These are phyloP conservation scores for Arthroderma sp. DNA, from an alignment of 2,329 filamentous ascomycete species.

Conservation along the genomic window DNA sequence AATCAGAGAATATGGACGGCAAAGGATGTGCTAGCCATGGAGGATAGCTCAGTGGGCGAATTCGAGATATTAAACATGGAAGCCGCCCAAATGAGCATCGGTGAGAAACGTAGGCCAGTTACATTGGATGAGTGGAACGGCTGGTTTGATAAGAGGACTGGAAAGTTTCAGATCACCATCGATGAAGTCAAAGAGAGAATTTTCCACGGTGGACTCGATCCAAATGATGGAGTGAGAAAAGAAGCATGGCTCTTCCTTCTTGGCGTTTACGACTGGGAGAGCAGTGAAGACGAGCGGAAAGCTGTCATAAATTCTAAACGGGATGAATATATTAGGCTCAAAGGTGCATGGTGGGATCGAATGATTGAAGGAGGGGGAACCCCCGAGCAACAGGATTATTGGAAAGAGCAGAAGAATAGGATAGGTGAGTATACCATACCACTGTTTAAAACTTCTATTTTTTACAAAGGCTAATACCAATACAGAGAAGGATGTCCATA, in stretches of 20 bases:
- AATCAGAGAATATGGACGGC: constrained; percentile 86
- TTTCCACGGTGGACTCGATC: constrained; percentile 82
- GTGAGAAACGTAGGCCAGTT: constrained; percentile 64
- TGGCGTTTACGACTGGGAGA: constrained; percentile 88
- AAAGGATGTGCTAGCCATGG: constrained; percentile 79
- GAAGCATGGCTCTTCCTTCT: constrained; percentile 93
- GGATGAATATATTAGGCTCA: constrained; percentile 88
- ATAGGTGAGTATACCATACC: constrained; percentile 53
- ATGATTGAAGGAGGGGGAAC: constrained; percentile 71
- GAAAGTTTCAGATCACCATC: constrained; percentile 62
- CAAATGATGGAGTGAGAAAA: constrained; percentile 84
- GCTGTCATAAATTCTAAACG: constrained; percentile 71
- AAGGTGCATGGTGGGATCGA: constrained; percentile 91
- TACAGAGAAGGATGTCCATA: constrained; percentile 94
- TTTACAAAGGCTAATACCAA: constrained; percentile 21
- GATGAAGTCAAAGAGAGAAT: constrained; percentile 96
- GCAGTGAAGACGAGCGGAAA: constrained; percentile 69
- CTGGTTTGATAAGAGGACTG: constrained; percentile 68
- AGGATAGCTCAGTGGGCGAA: constrained; percentile 87
- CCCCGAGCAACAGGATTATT: constrained; percentile 79
- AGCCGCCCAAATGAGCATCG: constrained; percentile 56
- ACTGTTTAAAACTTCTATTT: background rate
- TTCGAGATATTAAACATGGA: constrained; percentile 86
- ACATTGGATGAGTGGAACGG: constrained; percentile 77
- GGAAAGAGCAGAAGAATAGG: constrained; percentile 82